Conservation (phyloP, 495 filamentous ascomycete species). For the Astrocystis sublimbata region DNA sequence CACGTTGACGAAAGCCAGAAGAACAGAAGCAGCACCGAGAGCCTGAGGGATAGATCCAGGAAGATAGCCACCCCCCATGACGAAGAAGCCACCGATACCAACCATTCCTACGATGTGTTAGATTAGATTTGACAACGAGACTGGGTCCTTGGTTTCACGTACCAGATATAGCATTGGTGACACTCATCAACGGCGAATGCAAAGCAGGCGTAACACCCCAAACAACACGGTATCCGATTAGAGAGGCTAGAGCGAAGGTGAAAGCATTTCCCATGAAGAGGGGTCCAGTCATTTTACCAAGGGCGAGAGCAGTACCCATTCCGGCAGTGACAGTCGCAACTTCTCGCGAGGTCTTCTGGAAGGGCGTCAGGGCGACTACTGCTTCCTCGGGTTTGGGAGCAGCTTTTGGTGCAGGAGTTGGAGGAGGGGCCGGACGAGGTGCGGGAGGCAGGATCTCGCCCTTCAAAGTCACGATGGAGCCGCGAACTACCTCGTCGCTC, state of each 20-base stretch:
- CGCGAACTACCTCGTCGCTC: conserved; percentile 76
- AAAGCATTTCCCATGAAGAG: conserved; percentile 81
- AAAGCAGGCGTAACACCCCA: conserved; percentile 77
- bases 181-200: conserved; percentile 81
- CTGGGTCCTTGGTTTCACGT: conserved; percentile 2
- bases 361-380: conserved; percentile 67
- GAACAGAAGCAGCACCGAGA: conserved; percentile 73
- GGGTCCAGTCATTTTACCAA: conserved; percentile 75
- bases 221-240: conserved; percentile 79
- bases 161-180: conserved; percentile 84
- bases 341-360: conserved; percentile 72
- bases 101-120: conserved; percentile 59
- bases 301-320: conserved; percentile 68
- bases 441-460: conserved; percentile 71
- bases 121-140: conserved; percentile 13
- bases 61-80: conserved; percentile 72
- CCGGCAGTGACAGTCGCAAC: conserved; percentile 67
- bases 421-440: conserved; percentile 69
- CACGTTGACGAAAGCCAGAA: conserved; percentile 80
- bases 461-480: conserved; percentile 73
- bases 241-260: conserved; percentile 73
- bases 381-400: conserved; percentile 55
- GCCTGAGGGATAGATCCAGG: conserved; percentile 74
- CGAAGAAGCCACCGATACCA: conserved; percentile 77
- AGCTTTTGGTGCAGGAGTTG: conserved; percentile 56